Conservation (phyloP, 2,329 filamentous ascomycete species). For the Pseudopithomyces maydicus region DNA sequence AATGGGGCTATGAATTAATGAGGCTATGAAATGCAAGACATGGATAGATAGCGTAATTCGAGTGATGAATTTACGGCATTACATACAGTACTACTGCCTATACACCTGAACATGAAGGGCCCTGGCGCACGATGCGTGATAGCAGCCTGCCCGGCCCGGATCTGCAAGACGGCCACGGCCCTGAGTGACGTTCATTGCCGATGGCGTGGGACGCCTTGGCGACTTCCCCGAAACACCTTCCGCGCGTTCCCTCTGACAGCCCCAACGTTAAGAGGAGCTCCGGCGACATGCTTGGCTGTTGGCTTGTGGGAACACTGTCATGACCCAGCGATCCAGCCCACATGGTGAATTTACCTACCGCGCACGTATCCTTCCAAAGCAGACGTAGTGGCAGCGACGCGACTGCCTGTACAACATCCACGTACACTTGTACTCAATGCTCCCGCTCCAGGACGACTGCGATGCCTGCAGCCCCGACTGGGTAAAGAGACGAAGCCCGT, state of each 20-base stretch:
- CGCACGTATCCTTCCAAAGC: constrained; percentile 18
- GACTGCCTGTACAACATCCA: constrained; percentile 12
- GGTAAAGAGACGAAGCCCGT: constrained; percentile 48
- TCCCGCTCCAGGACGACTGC: constrained; percentile 55
- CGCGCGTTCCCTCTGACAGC: constrained; percentile 10
- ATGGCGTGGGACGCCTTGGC: constrained; percentile 11
- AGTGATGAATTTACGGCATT: not conserved
- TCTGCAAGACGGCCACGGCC: not conserved
- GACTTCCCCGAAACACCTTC: constrained; percentile 14
- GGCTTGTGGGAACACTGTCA: constrained; percentile 14
- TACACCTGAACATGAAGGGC: too few relatives aligned
- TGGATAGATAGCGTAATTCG: not conserved
- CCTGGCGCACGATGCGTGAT: not conserved
- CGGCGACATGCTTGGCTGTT: constrained; percentile 1
- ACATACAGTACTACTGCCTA: too few relatives aligned
- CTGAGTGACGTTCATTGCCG: constrained; percentile 10
- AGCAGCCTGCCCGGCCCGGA: constrained; percentile 4
- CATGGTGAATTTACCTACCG: constrained; percentile 30
- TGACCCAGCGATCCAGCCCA: constrained; percentile 17
- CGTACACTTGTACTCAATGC: constrained; percentile 26
- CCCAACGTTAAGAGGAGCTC: not conserved
- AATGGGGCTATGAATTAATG: not conserved
- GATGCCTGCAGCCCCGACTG: constrained; percentile 63
- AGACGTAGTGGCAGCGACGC: constrained; percentile 24
- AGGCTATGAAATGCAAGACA: not conserved